Base-by-base conservation (phyloP, 148 eudicot genomes). In the Rhododendron molle region DNA sequence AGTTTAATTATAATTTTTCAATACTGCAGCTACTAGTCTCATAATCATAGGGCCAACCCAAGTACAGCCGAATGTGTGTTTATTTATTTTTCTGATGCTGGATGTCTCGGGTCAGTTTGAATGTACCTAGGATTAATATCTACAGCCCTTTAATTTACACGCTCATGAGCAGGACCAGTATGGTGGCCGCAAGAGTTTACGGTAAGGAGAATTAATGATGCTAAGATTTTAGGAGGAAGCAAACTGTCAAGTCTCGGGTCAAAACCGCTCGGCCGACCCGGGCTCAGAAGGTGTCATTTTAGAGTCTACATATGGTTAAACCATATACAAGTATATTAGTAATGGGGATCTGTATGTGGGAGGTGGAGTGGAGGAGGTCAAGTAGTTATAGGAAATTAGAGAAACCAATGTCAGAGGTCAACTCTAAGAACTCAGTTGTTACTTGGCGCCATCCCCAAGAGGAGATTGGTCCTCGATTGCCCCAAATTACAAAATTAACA, bases 401-500 rank as follows among this genome's bases (percentile, higher is more conserved):
- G 74, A 69, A 69, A 69, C 74, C 74, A 69, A 69, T 69, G 74
- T 69, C 74, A 69, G 74, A 69, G 74, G 74, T 69, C 74, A 69
- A 69, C 74, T 69, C 74, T 69, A 69, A 28, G 73, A 69, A 69
- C 73, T 69, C 36, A 69, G 73, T 69, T 69, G 73, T 69, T 69
- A 69, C 28, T 62, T 85, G 74, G 82, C 83, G 28, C 32, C 82
- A 85, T 65, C 44, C 34, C 83, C 86, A 78, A 85, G 83, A 46
- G 77, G 73, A 36, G 86, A 85, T 78, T 78, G 76, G 86, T 44
- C 76, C 86, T 85, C 83, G 86, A 62, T 78, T 46, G 46, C 74
- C 78, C 30, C 82, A 78, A 83, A 83, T 67, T 21, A 26, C 47
- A 78, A 40, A 40, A 6, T 82, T 11, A 26, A 28, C 34, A 3